Evolutionary conservation across 2,329 filamentous ascomycete genomes (phyloP).

Genomic region (Pseudogymnoascus sp.): DNA sequence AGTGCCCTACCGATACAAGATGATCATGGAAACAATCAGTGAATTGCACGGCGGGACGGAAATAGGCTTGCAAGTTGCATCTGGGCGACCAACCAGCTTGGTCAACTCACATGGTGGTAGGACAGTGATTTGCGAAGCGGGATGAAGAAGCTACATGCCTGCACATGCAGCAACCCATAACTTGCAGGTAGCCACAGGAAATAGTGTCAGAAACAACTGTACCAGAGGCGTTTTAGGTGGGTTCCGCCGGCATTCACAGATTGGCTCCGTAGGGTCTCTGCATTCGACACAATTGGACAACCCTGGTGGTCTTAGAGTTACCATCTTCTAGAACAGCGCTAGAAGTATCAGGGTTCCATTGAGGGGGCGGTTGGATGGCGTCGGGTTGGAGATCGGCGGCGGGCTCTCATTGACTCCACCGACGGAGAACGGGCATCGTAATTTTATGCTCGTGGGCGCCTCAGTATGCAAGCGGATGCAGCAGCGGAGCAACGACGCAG

Average conservation of each 20-base stretch:
- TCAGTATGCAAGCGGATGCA: neutral
- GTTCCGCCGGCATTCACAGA: slow-evolving; percentile 24
- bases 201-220: neutral
- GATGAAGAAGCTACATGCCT: slow-evolving; percentile 1
- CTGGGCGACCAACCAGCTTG: neutral
- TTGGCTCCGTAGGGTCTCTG: slow-evolving; percentile 18
- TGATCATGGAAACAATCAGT: slow-evolving; percentile 6
- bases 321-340: slow-evolving; percentile 21
- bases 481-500: neutral
- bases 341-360: slow-evolving; percentile 19
- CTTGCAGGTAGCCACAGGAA: slow-evolving; percentile 4
- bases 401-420: neutral
- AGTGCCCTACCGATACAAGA: neutral
- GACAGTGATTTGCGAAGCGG: slow-evolving; percentile 7
- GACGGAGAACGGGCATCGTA: neutral
- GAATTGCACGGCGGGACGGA: slow-evolving; percentile 1
- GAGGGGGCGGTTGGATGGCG: slow-evolving; percentile 10
- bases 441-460: neutral
- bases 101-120: neutral
- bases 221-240: slow-evolving; percentile 7
- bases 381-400: slow-evolving; percentile 1
- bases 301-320: slow-evolving; percentile 13
- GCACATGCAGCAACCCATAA: neutral
- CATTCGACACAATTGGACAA: slow-evolving; percentile 13
- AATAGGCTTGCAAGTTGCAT: slow-evolving; percentile 5